Percentiles rank a stretch among this genome's conserved stretches.
phyloP scores from a whole-genome alignment of 2,329 filamentous ascomycete genomes.

The Plectosphaerella sp. region DNA sequence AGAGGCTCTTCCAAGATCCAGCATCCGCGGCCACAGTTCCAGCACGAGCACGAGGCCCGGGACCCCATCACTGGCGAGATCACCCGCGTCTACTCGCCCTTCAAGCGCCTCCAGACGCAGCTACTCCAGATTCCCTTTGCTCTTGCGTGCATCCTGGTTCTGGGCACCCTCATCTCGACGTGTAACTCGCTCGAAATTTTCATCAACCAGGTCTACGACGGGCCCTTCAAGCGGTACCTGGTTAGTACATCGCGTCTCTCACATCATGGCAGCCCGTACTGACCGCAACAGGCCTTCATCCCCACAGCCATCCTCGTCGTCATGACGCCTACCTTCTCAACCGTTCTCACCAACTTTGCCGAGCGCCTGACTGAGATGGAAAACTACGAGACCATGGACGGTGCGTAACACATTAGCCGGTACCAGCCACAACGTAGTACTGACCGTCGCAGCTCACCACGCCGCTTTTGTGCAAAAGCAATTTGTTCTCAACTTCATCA shows the following conservation, averaged over 20 bases:
- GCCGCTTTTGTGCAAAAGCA: slow-evolving; percentile 86
- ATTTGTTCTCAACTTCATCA: slow-evolving; percentile 95
- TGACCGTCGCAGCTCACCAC: slow-evolving; percentile 58
- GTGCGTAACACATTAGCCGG: slow-evolving; percentile 25
- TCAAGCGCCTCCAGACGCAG: slow-evolving; percentile 72
- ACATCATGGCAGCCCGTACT: not conserved
- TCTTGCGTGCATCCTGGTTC: slow-evolving; percentile 61
- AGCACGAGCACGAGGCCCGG: slow-evolving; percentile 69
- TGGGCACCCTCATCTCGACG: slow-evolving; percentile 77
- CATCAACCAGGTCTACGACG: slow-evolving; percentile 88
- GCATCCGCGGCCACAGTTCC: slow-evolving; percentile 70
- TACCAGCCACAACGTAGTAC: not conserved
- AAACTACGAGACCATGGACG: slow-evolving; percentile 85
- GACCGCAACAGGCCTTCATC: slow-evolving; percentile 62
- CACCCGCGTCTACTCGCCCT: slow-evolving; percentile 69
- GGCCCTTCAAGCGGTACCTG: slow-evolving; percentile 79
- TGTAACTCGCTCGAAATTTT: slow-evolving; percentile 95
- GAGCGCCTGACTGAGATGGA: slow-evolving; percentile 75
- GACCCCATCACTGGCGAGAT: slow-evolving; percentile 81
- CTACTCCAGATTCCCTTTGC: slow-evolving; percentile 83
- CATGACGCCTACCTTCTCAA: slow-evolving; percentile 72
- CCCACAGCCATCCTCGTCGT: slow-evolving; percentile 85
- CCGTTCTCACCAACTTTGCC: slow-evolving; percentile 71
- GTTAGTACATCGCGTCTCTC: slow-evolving; percentile 40
- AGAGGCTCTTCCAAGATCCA: slow-evolving; percentile 80